Conservation (phyloP, 192 early-diverging fungal species). For the Coemansia brasiliensis region DNA sequence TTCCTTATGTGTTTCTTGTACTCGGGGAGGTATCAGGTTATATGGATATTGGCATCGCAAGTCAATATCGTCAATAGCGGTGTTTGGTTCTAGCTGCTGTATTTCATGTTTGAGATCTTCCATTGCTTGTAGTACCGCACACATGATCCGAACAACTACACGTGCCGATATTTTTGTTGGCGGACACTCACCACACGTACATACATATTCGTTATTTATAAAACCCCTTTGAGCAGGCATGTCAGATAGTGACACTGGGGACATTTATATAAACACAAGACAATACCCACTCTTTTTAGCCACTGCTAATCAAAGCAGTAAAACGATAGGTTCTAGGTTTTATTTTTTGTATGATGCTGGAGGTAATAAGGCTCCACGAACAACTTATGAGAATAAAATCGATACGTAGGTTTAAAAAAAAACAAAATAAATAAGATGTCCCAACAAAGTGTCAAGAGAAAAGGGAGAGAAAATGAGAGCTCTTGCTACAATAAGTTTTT, state of each 20-base stretch:
- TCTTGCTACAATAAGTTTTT: no score
- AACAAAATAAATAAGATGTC: neutral
- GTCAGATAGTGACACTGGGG: neutral
- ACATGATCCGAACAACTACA: conserved; percentile 31
- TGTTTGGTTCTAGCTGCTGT: conserved; percentile 16
- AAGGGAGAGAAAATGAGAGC: neutral
- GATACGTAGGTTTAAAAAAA: no score
- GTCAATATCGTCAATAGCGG: conserved; percentile 14
- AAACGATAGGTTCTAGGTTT: no score
- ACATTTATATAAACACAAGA: neutral
- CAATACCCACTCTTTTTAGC: no score
- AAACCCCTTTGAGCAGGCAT: neutral
- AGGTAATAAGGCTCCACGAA: no score
- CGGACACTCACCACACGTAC: conserved; percentile 39
- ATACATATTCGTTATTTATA: conserved; percentile 1
- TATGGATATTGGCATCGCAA: conserved; percentile 34
- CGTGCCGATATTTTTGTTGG: conserved; percentile 24
- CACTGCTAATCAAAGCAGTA: no score
- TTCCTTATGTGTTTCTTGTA: conserved; percentile 20
- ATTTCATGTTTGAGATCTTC: conserved; percentile 27
- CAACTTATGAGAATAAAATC: no score
- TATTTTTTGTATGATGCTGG: no score
- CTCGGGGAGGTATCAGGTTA: conserved; percentile 41
- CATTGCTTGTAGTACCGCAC: conserved; percentile 43
- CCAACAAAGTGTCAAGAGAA: no score